phyloP scores from a whole-genome alignment of 2,329 filamentous ascomycete species.

The Coleophoma eucalyptorum region DNA sequence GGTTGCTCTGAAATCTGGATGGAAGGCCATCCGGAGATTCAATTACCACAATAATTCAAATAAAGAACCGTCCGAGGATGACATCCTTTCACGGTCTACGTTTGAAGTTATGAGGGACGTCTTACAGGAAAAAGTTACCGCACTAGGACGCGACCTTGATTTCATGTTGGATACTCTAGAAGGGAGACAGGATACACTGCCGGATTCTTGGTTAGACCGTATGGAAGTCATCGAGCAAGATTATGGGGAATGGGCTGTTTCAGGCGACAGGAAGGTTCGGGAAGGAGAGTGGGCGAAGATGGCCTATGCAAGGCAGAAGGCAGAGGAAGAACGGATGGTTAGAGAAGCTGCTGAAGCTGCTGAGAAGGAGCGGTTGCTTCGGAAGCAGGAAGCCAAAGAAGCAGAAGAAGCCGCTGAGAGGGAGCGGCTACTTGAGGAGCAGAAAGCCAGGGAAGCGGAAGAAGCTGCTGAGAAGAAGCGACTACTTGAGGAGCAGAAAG shows the following conservation, averaged over 20 bases:
- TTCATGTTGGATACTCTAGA: constrained; percentile 84
- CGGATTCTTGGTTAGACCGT: constrained; percentile 81
- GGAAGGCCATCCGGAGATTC: constrained; percentile 51
- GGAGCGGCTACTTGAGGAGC: not conserved
- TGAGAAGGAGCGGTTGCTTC: constrained; percentile 1
- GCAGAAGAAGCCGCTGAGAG: constrained; percentile 8
- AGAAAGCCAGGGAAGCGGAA: constrained; percentile 14
- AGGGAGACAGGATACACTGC: constrained; percentile 77
- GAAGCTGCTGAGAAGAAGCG: constrained; percentile 5
- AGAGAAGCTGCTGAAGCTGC: constrained; percentile 13
- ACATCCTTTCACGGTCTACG: constrained; percentile 29
- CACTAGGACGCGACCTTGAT: constrained; percentile 72
- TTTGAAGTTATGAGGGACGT: constrained; percentile 57
- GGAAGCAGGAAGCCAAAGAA: constrained; percentile 5
- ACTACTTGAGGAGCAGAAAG: constrained; percentile 1
- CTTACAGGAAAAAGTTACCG: constrained; percentile 65
- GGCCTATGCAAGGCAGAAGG: constrained; percentile 15
- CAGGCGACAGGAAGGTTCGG: constrained; percentile 70
- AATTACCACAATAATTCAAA: constrained; percentile 5
- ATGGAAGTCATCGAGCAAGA: constrained; percentile 76
- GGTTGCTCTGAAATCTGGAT: constrained; percentile 60
- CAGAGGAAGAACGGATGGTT: constrained; percentile 22
- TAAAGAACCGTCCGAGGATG: constrained; percentile 2
- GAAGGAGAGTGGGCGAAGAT: constrained; percentile 53
- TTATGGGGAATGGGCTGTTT: constrained; percentile 77